phyloP scores from a whole-genome alignment of 805 yeast genomes.

The Pichia scutulata region DNA sequence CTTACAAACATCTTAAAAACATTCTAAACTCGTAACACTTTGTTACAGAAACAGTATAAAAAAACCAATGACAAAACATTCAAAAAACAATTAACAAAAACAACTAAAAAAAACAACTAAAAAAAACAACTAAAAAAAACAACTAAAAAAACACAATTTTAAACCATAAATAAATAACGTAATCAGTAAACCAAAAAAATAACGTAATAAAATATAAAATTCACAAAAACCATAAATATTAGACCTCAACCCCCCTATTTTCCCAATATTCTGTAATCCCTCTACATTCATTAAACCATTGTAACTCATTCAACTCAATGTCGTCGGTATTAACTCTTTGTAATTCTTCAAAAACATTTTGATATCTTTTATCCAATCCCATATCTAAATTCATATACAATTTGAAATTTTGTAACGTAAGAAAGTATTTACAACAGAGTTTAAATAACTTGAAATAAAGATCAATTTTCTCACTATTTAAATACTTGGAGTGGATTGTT shows the following conservation, averaged over 20 bases:
- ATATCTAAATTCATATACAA: slow-evolving; percentile 36
- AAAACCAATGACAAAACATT: not conserved
- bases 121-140: too few relatives aligned
- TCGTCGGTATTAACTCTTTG: slow-evolving; percentile 28
- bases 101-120: too few relatives aligned
- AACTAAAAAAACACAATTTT: too few relatives aligned
- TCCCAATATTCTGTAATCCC: slow-evolving; percentile 14
- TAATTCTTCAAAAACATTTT: slow-evolving; percentile 29
- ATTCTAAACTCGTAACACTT: not conserved
- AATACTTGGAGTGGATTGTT: slow-evolving; percentile 37
- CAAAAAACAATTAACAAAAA: too few relatives aligned
- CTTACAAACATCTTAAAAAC: too few relatives aligned
- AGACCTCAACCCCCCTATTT: slow-evolving; percentile 9
- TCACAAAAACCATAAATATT: not conserved
- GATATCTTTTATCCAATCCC: slow-evolving; percentile 31
- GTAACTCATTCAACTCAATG: slow-evolving; percentile 32
- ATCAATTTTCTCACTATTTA: slow-evolving; percentile 36
- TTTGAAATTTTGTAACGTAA: slow-evolving; percentile 35
- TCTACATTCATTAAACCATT: slow-evolving; percentile 23
- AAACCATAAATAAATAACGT: too few relatives aligned
- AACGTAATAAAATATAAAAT: too few relatives aligned
- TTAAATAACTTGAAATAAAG: slow-evolving; percentile 49
- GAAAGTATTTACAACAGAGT: slow-evolving; percentile 39
- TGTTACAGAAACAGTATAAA: not conserved
- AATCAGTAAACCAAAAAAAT: too few relatives aligned